Conservation (phyloP, 163 green algal genomes). For the Trebouxiophyceae sp. region DNA sequence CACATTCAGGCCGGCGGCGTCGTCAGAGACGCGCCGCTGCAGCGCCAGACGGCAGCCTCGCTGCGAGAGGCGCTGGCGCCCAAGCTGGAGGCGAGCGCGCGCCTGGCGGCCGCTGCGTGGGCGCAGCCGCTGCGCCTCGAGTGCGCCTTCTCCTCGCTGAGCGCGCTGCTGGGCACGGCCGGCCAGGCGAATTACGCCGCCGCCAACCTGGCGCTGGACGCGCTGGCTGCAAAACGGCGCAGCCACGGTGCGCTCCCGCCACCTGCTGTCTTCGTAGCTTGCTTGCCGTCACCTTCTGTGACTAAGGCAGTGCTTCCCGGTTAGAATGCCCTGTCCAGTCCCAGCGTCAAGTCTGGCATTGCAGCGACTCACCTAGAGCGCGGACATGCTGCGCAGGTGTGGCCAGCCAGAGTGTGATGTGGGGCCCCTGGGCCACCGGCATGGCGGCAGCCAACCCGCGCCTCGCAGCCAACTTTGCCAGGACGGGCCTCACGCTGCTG, state of each 20-base stretch:
- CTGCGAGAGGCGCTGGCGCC: constrained; percentile 35
- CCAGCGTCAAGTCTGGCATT: no score
- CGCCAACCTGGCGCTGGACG: constrained; percentile 38
- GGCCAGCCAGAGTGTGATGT: constrained; percentile 32
- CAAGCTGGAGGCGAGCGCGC: constrained; percentile 21
- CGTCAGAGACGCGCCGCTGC: constrained; percentile 38
- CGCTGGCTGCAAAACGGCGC: no score
- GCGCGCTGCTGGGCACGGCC: constrained; percentile 29
- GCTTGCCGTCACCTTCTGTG: no score
- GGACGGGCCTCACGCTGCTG: constrained; percentile 10
- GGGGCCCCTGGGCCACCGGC: constrained; percentile 46
- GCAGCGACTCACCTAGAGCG: neutral
- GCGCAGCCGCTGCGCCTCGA: neutral
- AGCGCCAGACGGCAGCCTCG: constrained; percentile 13
- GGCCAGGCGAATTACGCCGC: constrained; percentile 44
- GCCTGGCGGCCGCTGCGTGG: constrained; percentile 15
- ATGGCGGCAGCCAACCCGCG: constrained; percentile 36
- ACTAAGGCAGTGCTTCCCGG: no score
- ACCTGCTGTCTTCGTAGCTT: no score
- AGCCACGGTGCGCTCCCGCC: no score
- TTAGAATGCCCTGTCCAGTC: no score
- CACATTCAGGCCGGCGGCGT: constrained; percentile 61
- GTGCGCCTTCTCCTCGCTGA: constrained; percentile 35
- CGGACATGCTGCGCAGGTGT: constrained; percentile 6
- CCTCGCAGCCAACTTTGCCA: constrained; percentile 9